A percentile compares a stretch with the other conserved stretches of the same genome.
Conservation (phyloP, 2,329 filamentous ascomycete genomes). For the Fusarium sp. region DNA sequence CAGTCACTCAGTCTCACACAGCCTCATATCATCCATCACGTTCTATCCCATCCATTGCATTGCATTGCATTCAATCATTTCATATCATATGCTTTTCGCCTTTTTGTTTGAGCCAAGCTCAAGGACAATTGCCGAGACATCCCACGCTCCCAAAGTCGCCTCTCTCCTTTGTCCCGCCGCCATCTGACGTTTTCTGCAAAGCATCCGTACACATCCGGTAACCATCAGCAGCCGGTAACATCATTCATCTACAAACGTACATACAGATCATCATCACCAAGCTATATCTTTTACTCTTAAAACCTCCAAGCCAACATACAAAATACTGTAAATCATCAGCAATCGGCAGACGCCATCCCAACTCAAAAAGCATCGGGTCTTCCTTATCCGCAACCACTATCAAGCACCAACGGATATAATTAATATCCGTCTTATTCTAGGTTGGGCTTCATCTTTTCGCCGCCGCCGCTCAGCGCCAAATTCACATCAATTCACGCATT, state of each 20-base stretch:
- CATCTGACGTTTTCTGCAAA: slow-evolving; percentile 34
- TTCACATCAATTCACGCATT: slow-evolving; percentile 30
- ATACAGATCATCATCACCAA: slow-evolving; percentile 19
- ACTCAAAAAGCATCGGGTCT: slow-evolving; percentile 21
- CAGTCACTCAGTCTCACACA: slow-evolving; percentile 6
- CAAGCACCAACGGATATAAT: neutral
- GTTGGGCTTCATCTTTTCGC: slow-evolving; percentile 29
- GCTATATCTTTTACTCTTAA: slow-evolving; percentile 6
- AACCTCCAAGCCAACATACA: neutral
- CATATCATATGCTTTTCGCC: slow-evolving; percentile 20
- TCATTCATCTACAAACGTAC: slow-evolving; percentile 33
- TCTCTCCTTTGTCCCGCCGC: slow-evolving; percentile 20
- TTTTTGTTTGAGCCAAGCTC: neutral
- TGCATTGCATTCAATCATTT: slow-evolving; percentile 4
- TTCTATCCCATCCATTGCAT: neutral
- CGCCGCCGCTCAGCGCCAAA: slow-evolving; percentile 25
- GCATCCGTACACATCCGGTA: slow-evolving; percentile 38
- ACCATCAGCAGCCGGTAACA: slow-evolving; percentile 39
- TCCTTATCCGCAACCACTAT: slow-evolving; percentile 30
- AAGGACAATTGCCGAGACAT: slow-evolving; percentile 13
- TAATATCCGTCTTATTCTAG: slow-evolving; percentile 23
- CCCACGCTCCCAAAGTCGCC: slow-evolving; percentile 17
- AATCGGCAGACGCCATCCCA: slow-evolving; percentile 35
- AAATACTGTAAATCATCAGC: slow-evolving; percentile 22
- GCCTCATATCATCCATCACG: slow-evolving; percentile 31